These are phyloP conservation scores for Wickerhamiella azymoides DNA, from an alignment of 805 yeast genomes.

Conservation along the genomic window DNA sequence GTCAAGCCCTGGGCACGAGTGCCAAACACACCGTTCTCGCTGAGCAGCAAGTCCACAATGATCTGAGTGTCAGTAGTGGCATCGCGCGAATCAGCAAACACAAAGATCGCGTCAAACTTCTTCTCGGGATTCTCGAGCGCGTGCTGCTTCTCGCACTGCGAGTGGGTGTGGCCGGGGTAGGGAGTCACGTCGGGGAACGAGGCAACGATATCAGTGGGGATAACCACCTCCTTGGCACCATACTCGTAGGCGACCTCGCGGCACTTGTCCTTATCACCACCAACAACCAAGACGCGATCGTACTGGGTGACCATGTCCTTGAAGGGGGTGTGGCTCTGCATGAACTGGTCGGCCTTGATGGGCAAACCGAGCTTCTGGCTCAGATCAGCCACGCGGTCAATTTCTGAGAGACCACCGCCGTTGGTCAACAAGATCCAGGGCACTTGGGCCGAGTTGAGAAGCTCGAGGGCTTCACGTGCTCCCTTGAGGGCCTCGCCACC, in stretches of 20 bases:
- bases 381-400: slow-evolving; percentile 57
- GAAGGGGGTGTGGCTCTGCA: slow-evolving; percentile 94
- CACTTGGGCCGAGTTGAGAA: slow-evolving; percentile 62
- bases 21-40: slow-evolving; percentile 73
- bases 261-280: slow-evolving; percentile 78
- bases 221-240: slow-evolving; percentile 71
- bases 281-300: slow-evolving; percentile 70
- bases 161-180: slow-evolving; percentile 63
- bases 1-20: slow-evolving; percentile 38
- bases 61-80: slow-evolving; percentile 79
- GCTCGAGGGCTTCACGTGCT: slow-evolving; percentile 55
- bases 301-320: slow-evolving; percentile 56
- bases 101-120: slow-evolving; percentile 66
- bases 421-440: slow-evolving; percentile 81
- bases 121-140: slow-evolving; percentile 49
- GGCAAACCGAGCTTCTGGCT: slow-evolving; percentile 43
- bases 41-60: slow-evolving; percentile 63
- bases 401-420: slow-evolving; percentile 83
- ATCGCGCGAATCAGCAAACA: slow-evolving; percentile 82
- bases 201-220: slow-evolving; percentile 68
- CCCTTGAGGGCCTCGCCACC: slow-evolving; percentile 78
- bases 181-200: slow-evolving; percentile 84
- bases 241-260: slow-evolving; percentile 70
- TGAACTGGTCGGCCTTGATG: slow-evolving; percentile 63
- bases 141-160: slow-evolving; percentile 35